Evolutionary conservation across 169 alveolate genomes (phyloP).

Genomic region (Eimeria maxima): DNA sequence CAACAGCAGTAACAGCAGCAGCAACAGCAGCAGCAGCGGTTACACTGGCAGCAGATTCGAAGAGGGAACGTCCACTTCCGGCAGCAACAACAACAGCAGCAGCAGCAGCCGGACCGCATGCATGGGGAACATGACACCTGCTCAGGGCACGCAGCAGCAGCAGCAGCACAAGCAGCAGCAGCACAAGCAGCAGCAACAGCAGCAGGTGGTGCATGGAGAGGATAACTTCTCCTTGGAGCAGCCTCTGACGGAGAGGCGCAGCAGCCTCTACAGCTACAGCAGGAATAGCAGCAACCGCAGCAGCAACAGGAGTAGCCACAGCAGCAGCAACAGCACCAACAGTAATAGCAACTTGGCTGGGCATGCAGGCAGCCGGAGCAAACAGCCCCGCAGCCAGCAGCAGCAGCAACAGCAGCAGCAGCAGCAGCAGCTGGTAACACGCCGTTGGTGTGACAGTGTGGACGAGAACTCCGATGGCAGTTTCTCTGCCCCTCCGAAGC

Average conservation of each 20-base stretch:
- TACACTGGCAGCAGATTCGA: not conserved
- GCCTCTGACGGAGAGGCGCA: not conserved
- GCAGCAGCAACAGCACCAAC: conserved; percentile 16
- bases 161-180: too few species aligned
- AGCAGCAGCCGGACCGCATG: not conserved
- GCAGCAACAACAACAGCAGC: conserved; percentile 36
- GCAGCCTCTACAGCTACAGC: conserved; percentile 47
- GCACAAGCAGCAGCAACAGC: too few species aligned
- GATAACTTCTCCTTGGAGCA: not conserved
- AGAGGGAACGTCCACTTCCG: not conserved
- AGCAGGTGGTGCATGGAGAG: not conserved
- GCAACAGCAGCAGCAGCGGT: conserved; percentile 37
- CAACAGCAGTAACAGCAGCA: conserved; percentile 28
- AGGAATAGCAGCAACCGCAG: conserved; percentile 5
- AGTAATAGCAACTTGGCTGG: not conserved
- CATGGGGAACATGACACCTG: too few species aligned
- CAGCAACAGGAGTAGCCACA: not conserved
- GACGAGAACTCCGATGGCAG: not conserved
- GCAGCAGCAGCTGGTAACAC: conserved; percentile 27
- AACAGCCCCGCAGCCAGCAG: too few species aligned
- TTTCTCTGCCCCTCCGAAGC: not conserved
- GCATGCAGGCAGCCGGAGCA: not conserved
- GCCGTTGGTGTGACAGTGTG: conserved; percentile 30
- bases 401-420: conserved; percentile 48
- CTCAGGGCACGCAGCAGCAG: too few species aligned